Base-by-base conservation (phyloP, 2,329 filamentous ascomycete genomes). In the Phyllosticta citrichinensis region DNA sequence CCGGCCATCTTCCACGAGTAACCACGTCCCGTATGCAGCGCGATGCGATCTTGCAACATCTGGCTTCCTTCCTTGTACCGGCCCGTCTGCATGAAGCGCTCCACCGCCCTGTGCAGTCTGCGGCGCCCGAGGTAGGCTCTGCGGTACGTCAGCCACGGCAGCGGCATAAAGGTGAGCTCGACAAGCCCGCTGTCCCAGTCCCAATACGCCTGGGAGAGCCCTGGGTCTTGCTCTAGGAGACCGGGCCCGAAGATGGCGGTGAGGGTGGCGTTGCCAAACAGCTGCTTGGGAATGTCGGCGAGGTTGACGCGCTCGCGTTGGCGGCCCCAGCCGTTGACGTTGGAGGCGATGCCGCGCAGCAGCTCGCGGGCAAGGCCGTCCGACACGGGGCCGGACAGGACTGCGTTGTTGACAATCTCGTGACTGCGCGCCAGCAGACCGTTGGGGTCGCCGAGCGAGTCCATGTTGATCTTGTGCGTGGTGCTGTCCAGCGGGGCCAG, bases 181-280 rank as follows among this genome's bases (percentile, higher is more conserved):
- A 68, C 62, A 27, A 74, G 60, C 53, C 70, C 73, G 10, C 57
- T 60, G 55, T 79, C 77, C 63, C 76, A 74, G n/a, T 73, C 68
- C 75, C 75, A 74, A n/a, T 79, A 70, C n/a, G 71, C 69, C 8
- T 77, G 66, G 1, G 76, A 58, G 3, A 79, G 63, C 9, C 63
- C 63, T 3, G 70, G 66, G 10, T 77, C 65, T 0, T 66, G 56
- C n/a, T 65, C 69, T 33, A 79, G 70, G 0, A 77, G 77, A 61
- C 80, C 78, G 0, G 75, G 70, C 1, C 79, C 79, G 54, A 75
- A 79, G 22, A 81, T 67, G 2, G 75, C 71, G 25, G 71, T 63
- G 9, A 70, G 70, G 0, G 75, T 76, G 5, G 76, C 19, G 50
- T 35, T 20, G 25, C 56, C 56, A 9, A 53, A 52, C 50, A 58